Evolutionary conservation across 345 rosid species (phyloP), one percentile per base, ranked within the genome.

Genomic region (Garcia nutans): DNA sequence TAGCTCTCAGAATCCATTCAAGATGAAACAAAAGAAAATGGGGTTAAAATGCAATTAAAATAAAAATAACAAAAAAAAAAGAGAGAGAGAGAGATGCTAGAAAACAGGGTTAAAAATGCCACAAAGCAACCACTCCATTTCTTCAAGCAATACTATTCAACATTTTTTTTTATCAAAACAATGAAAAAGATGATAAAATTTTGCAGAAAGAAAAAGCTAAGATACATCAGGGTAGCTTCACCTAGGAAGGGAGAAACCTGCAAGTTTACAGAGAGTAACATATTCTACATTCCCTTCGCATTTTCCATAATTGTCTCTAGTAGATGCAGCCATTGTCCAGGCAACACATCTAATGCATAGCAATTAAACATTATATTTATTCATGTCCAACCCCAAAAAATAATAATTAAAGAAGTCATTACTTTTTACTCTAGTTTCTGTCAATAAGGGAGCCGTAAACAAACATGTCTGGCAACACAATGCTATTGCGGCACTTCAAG

Each of bases 401-500:
- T 54, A 54, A 54, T 12, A 50, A 50, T 15, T 11, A 50, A 24
- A 20, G 10, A 20, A 12, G 17, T 52, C 0, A 13, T 72, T 37
- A 37, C 8, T 69, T 28, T 63, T 63, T 28, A 26, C 37, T 26
- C 44, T 28, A 6, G 45, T 33, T 66, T 13, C 9, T 22, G 24
- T 45, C 22, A 3, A 26, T 67, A 3, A 22, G 17, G 59, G 8
- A 2, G 9, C n/a, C 59, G 8, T 61, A 2, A 57, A 42, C 55
- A 17, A 60, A 12, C 22, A n/a, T 4, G 56, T 1, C 20, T 31
- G 61, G 8, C 61, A 70, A 28, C 69, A 61, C 24, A 70, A 26
- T 41, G 20, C 77, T 86, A 85, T 42, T 79, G 85, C 70, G 86
- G 88, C 81, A 88, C 69, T 83, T 93, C 98, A 0, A 92, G 97